These are phyloP conservation scores for Diaporthe vaccinii DNA, from an alignment of 2,329 filamentous ascomycete species.

Conservation along the genomic window DNA sequence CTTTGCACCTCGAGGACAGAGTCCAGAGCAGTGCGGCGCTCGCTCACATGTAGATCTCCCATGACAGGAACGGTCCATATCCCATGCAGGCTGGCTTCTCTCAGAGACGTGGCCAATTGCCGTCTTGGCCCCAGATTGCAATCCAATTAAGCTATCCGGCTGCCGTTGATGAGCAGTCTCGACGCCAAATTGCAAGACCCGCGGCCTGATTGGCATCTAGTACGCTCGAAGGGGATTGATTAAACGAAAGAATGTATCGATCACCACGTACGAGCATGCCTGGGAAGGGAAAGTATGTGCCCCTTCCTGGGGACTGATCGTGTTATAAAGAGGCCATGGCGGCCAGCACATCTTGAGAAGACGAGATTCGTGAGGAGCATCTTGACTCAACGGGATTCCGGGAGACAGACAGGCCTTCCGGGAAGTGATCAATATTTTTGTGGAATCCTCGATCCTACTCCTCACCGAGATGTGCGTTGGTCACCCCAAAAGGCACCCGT, in stretches of 20 bases:
- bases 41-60: slow-evolving; percentile 19
- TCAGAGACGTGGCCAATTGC: slow-evolving; percentile 15
- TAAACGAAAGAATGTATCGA: not conserved
- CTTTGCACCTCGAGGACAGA: slow-evolving; percentile 8
- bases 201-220: slow-evolving; percentile 26
- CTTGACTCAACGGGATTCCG: too few relatives aligned
- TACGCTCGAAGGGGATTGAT: not conserved
- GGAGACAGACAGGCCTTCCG: too few relatives aligned
- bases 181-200: slow-evolving; percentile 34
- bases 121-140: slow-evolving; percentile 5
- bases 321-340: slow-evolving; percentile 17
- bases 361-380: not conserved
- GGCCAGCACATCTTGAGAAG: not conserved
- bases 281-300: not conserved
- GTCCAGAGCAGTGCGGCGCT: slow-evolving; percentile 20
- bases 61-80: not conserved
- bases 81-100: slow-evolving; percentile 16
- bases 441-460: not conserved
- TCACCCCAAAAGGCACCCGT: slow-evolving; percentile 65
- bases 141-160: slow-evolving; percentile 25
- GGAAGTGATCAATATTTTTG: not conserved
- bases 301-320: not conserved
- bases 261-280: slow-evolving; percentile 16
- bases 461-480: slow-evolving; percentile 64
- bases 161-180: slow-evolving; percentile 29